Conservation (phyloP, 108 stramenopile species). For the Cyclotella distinguenda region DNA sequence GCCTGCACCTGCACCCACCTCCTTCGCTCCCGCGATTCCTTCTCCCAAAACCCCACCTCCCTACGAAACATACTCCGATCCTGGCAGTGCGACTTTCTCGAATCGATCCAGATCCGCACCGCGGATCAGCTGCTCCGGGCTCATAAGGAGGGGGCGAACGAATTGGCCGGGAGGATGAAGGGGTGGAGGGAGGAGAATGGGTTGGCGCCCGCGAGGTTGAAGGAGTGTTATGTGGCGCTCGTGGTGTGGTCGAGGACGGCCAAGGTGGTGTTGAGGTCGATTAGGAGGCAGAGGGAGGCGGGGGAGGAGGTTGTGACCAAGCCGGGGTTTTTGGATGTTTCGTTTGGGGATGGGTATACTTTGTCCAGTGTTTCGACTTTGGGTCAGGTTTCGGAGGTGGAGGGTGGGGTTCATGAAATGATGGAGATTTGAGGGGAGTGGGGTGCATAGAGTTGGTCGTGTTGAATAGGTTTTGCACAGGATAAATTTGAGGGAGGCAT, state of each 20-base stretch:
- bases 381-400: conserved; percentile 26
- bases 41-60: conserved; percentile 55
- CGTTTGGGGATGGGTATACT: conserved; percentile 25
- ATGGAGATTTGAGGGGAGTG: conserved; percentile 30
- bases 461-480: too few species aligned
- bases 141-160: conserved; percentile 24
- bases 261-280: conserved; percentile 65
- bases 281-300: conserved; percentile 55
- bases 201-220: conserved; percentile 51
- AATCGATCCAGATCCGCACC: conserved; percentile 45
- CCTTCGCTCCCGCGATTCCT: conserved; percentile 22
- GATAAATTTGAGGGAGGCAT: too few species aligned
- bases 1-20: conserved; percentile 66
- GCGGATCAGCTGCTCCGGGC: conserved; percentile 42
- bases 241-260: conserved; percentile 71
- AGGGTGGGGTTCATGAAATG: conserved; percentile 28
- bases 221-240: conserved; percentile 67
- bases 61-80: conserved; percentile 65
- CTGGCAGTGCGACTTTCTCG: conserved; percentile 73
- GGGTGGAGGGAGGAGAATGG: conserved; percentile 53
- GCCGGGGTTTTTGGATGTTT: conserved; percentile 33
- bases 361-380: conserved; percentile 27
- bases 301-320: conserved; percentile 27
- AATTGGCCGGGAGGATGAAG: conserved; percentile 51
- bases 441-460: too few species aligned